A percentile compares a stretch with the other conserved stretches of the same genome.
Evolutionary conservation across 805 yeast genomes (phyloP).

Genomic region (Yamadazyma akitaensis): DNA sequence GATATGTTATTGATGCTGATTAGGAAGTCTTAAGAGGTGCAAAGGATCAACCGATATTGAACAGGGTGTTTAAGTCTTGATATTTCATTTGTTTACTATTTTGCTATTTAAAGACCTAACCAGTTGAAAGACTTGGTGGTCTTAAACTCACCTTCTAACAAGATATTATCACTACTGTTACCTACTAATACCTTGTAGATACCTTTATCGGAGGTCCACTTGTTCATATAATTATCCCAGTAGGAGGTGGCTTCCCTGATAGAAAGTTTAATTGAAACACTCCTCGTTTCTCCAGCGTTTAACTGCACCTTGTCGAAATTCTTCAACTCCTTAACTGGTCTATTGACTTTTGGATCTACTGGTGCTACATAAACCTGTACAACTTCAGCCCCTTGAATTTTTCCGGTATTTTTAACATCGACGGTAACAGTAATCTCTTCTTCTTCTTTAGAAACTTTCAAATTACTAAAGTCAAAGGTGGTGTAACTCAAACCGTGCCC

Average conservation of each 20-base stretch:
- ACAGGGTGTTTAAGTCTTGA: neutral
- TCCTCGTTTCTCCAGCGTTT: constrained; percentile 41
- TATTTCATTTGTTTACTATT: neutral
- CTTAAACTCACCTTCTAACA: constrained; percentile 16
- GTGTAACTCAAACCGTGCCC: constrained; percentile 65
- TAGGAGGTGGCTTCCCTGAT: constrained; percentile 49
- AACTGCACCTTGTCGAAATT: constrained; percentile 51
- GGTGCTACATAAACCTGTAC: constrained; percentile 52
- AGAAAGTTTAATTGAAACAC: constrained; percentile 36
- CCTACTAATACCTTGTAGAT: constrained; percentile 49
- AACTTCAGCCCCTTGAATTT: constrained; percentile 48
- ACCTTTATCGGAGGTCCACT: constrained; percentile 54
- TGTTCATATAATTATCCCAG: constrained; percentile 46
- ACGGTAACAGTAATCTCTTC: constrained; percentile 31
- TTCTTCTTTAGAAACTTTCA: constrained; percentile 28
- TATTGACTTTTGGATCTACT: constrained; percentile 34
- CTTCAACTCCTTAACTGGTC: constrained; percentile 61
- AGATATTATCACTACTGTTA: constrained; percentile 30
- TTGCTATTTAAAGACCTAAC: constrained; percentile 11
- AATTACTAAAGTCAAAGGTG: constrained; percentile 39
- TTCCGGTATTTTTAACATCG: constrained; percentile 48
- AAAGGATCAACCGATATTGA: no score
- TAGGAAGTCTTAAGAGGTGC: no score
- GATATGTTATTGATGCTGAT: no score
- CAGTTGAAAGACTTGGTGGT: constrained; percentile 15